These are phyloP conservation scores for Monilinia fructicola DNA, from an alignment of 2,329 filamentous ascomycete genomes.

Conservation along the genomic window DNA sequence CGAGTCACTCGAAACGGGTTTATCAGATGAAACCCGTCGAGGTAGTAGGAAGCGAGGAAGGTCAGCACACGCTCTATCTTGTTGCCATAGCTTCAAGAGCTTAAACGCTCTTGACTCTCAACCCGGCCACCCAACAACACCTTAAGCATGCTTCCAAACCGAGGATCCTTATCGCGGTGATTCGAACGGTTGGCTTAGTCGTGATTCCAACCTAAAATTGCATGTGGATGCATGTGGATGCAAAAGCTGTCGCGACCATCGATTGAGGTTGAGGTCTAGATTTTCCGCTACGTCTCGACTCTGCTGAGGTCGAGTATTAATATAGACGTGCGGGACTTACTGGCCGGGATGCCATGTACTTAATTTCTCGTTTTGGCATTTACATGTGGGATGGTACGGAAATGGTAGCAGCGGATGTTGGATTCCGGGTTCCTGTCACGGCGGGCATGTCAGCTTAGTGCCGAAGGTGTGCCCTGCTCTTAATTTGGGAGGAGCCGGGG, in stretches of 20 bases:
- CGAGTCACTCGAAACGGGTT: not conserved
- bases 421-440: slow-evolving; percentile 9
- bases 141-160: not conserved
- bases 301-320: not conserved
- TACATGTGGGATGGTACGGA: not conserved
- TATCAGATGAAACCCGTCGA: not conserved
- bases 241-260: not conserved
- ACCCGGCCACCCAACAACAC: not conserved
- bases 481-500: not conserved
- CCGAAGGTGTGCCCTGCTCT: not conserved
- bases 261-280: not conserved
- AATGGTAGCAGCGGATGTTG: not conserved
- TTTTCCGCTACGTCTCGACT: not conserved
- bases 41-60: not conserved
- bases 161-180: not conserved
- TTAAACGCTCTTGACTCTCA: not conserved
- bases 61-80: not conserved
- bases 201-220: not conserved
- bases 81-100: not conserved
- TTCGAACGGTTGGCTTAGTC: no score
- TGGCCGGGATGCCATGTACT: not conserved
- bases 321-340: slow-evolving; percentile 4
- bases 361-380: not conserved
- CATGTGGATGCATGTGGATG: not conserved
- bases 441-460: not conserved